These are phyloP conservation scores for Termitomyces sp. DNA, from an alignment of 768 basidiomycete genomes.

Conservation along the genomic window DNA sequence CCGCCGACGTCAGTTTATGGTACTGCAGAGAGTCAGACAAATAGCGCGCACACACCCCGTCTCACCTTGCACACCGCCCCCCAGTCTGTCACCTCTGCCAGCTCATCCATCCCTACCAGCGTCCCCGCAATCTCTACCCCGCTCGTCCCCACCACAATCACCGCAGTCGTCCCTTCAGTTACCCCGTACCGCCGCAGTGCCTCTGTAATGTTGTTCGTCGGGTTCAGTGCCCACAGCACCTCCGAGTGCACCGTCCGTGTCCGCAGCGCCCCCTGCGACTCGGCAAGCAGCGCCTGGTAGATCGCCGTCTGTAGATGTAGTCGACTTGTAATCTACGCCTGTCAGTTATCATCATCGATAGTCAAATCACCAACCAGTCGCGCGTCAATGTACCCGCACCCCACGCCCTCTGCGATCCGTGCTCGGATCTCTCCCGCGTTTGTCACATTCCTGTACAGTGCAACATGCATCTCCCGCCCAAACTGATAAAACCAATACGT, in stretches of 20 bases:
- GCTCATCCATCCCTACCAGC: conserved; percentile 38
- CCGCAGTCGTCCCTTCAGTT: conserved; percentile 52
- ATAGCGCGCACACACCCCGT: too few relatives aligned
- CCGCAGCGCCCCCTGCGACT: conserved; percentile 50
- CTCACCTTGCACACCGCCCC: conserved; percentile 70
- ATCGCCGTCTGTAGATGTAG: conserved; percentile 82
- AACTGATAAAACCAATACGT: conserved; percentile 52
- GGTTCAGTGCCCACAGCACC: conserved; percentile 81
- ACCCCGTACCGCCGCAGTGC: conserved; percentile 84
- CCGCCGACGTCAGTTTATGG: conserved; percentile 50
- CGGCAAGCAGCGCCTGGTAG: conserved; percentile 72
- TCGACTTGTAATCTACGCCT: conserved; percentile 67
- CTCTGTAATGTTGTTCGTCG: conserved; percentile 89
- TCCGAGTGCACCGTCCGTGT: conserved; percentile 92
- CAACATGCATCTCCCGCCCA: conserved; percentile 44
- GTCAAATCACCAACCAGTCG: conserved; percentile 57
- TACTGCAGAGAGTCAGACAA: conserved; percentile 35
- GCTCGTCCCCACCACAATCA: conserved; percentile 68
- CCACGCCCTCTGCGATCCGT: conserved; percentile 65
- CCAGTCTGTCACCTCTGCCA: conserved; percentile 62
- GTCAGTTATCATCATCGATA: not conserved
- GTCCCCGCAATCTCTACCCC: conserved; percentile 54
- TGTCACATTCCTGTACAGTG: conserved; percentile 59
- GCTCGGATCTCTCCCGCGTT: conserved; percentile 58
- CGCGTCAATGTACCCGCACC: conserved; percentile 76